Evolutionary conservation across 805 yeast species (phyloP).

Genomic region (Ogataea paraovalis): DNA sequence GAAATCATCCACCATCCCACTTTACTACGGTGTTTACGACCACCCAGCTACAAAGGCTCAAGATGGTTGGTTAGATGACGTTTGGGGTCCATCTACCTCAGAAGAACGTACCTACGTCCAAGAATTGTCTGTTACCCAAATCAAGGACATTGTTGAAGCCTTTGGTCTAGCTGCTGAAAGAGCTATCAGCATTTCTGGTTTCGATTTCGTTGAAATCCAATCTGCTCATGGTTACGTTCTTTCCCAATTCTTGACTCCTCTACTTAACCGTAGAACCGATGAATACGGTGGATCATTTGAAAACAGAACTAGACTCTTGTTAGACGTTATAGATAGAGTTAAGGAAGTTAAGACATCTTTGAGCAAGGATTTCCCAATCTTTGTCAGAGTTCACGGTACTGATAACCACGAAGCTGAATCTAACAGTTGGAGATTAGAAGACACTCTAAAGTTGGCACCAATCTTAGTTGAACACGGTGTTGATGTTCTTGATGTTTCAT

Average conservation of each 20-base stretch:
- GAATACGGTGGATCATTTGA: conserved; percentile 43
- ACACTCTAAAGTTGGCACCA: conserved; percentile 38
- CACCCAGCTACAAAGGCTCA: conserved; percentile 29
- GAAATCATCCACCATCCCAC: conserved; percentile 29
- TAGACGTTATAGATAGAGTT: conserved; percentile 44
- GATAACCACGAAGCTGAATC: conserved; percentile 37
- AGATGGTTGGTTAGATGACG: conserved; percentile 41
- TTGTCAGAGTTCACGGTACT: conserved; percentile 43
- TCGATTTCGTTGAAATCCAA: conserved; percentile 41
- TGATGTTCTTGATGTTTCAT: conserved; percentile 50
- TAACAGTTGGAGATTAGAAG: conserved; percentile 42
- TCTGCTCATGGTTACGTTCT: conserved; percentile 39
- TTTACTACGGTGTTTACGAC: conserved; percentile 22
- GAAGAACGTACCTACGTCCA: conserved; percentile 30
- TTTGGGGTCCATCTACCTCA: conserved; percentile 43
- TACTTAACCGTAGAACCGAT: conserved; percentile 37
- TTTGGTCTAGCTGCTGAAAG: conserved; percentile 44
- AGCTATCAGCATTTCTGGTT: conserved; percentile 34
- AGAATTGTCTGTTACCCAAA: conserved; percentile 41
- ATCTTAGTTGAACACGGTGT: conserved; percentile 40
- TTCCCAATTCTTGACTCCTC: conserved; percentile 37
- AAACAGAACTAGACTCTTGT: conserved; percentile 36
- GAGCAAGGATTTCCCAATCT: conserved; percentile 36
- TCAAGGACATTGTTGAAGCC: conserved; percentile 35
- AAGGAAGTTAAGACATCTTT: conserved; percentile 29